Evolutionary conservation across 768 basidiomycete species (phyloP).

Genomic region (Asterophora parasitica): DNA sequence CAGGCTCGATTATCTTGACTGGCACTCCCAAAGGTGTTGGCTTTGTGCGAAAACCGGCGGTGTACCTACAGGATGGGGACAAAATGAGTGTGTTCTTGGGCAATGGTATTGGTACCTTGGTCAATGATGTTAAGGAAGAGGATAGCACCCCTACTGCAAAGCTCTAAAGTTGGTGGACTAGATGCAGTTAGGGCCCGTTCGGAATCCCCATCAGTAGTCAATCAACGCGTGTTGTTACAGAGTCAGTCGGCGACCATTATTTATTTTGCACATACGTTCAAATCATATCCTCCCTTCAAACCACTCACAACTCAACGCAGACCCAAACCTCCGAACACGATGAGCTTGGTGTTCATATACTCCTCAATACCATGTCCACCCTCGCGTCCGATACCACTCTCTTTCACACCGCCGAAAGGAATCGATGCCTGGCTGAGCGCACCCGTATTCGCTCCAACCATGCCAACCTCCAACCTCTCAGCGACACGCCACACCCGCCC

Average conservation of each 20-base stretch:
- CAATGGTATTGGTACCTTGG: conserved; percentile 71
- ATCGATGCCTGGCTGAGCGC: conserved; percentile 72
- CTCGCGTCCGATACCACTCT: conserved; percentile 80
- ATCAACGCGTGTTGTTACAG: not conserved
- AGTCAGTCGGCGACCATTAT: not conserved
- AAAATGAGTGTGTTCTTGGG: conserved; percentile 64
- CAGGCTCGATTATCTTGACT: conserved; percentile 80
- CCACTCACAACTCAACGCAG: conserved; percentile 11
- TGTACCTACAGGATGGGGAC: conserved; percentile 73
- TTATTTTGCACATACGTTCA: conserved; percentile 7
- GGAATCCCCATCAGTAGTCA: not conserved
- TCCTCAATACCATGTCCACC: conserved; percentile 90
- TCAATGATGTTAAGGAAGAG: conserved; percentile 78
- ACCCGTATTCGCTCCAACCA: conserved; percentile 82
- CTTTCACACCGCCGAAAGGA: conserved; percentile 90
- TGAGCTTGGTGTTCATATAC: conserved; percentile 78
- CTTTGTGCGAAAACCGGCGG: conserved; percentile 64
- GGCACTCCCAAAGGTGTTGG: conserved; percentile 83
- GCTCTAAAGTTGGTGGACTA: conserved; percentile 35
- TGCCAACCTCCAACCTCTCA: conserved; percentile 91
- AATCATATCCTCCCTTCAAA: not conserved
- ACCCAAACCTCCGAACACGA: conserved; percentile 70
- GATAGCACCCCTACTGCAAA: conserved; percentile 29
- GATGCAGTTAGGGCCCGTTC: too few species aligned
- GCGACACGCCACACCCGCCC: conserved; percentile 92